These are phyloP conservation scores for Aureobasidium vineae DNA, from an alignment of 2,329 filamentous ascomycete species.

Conservation along the genomic window DNA sequence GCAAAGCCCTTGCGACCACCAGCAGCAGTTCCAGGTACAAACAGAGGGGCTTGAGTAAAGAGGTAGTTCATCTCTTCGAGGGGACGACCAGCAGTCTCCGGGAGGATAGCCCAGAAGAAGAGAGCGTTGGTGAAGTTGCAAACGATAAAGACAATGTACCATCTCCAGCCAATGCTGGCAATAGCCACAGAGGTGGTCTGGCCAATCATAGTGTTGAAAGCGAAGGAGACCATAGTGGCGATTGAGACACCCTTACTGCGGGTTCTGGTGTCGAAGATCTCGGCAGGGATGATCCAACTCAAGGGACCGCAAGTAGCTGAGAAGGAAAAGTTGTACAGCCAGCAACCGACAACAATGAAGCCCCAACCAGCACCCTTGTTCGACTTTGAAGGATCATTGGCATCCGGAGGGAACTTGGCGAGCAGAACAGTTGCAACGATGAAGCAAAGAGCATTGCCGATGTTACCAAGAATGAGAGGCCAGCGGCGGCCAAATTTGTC, in stretches of 20 bases:
- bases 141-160: slow-evolving; percentile 63
- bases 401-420: slow-evolving; percentile 61
- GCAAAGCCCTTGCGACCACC: slow-evolving; percentile 53
- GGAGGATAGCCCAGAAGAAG: slow-evolving; percentile 66
- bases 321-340: slow-evolving; percentile 79
- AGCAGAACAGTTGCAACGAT: slow-evolving; percentile 62
- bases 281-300: slow-evolving; percentile 58
- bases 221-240: slow-evolving; percentile 67
- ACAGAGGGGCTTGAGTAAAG: slow-evolving; percentile 63
- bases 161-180: slow-evolving; percentile 54
- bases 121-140: slow-evolving; percentile 68
- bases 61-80: slow-evolving; percentile 58
- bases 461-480: slow-evolving; percentile 69
- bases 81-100: slow-evolving; percentile 63
- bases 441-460: slow-evolving; percentile 69
- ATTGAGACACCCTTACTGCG: slow-evolving; percentile 72
- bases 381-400: slow-evolving; percentile 38
- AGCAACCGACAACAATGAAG: slow-evolving; percentile 72
- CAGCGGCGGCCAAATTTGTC: slow-evolving; percentile 69
- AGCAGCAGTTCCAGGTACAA: slow-evolving; percentile 55
- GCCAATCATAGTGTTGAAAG: slow-evolving; percentile 74
- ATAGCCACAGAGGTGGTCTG: slow-evolving; percentile 65
- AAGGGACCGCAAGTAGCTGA: slow-evolving; percentile 68
- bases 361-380: slow-evolving; percentile 62
- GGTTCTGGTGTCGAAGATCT: slow-evolving; percentile 76